Base-by-base conservation (phyloP, 202 grass and related monocot genomes). In the Panicum hallii region DNA sequence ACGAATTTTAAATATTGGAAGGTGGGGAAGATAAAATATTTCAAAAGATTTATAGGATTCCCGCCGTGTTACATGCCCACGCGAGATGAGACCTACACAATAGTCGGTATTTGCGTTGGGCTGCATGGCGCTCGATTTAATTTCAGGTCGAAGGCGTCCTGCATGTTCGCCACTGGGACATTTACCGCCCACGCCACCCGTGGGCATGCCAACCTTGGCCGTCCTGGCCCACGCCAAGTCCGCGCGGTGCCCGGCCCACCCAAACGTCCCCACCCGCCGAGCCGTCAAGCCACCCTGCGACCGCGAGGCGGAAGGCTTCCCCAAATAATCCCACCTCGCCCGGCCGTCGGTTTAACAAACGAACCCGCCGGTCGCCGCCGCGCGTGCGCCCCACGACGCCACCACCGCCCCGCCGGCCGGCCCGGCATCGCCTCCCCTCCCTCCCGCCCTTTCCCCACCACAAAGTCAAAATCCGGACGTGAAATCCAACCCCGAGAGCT, bases 331-430 rank as follows among this genome's bases (percentile, higher is more conserved):
- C 56, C 26, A 2, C 7, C 72, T 14, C 34, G 17, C 69, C 17
- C 57, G 57, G 9, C 34, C 57, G 11, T 2, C 69, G 19, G 6
- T 53, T 17, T 54, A 56, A 17, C 20, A 23, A 57, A 55, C 62
- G 10, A 64, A 45, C 82, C 20, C 71, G 10, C 34, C 79, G n/a
- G 65, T 71, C 52, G 54, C 63, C 49, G 50, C 58, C 57, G 47
- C 63, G 69, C 82, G 83, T 82, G 78, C 83, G 64, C 78, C 46
- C 76, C 87, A 84, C 87, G 69, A 68, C 75, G 79, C n/a, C 66
- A 11, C 55, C 52, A 5, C 56, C 62, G 41, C 23, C 11, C 23
- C 34, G 66, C 74, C 9, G 61, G 32, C 50, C 49, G 36, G 36
- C n/a, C 14, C 63, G 46, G 12, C 34, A 32, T 15, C 43, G 5